Evolutionary conservation across 2,329 filamentous ascomycete species (phyloP).

Genomic region (Sphaerostilbella broomeana): DNA sequence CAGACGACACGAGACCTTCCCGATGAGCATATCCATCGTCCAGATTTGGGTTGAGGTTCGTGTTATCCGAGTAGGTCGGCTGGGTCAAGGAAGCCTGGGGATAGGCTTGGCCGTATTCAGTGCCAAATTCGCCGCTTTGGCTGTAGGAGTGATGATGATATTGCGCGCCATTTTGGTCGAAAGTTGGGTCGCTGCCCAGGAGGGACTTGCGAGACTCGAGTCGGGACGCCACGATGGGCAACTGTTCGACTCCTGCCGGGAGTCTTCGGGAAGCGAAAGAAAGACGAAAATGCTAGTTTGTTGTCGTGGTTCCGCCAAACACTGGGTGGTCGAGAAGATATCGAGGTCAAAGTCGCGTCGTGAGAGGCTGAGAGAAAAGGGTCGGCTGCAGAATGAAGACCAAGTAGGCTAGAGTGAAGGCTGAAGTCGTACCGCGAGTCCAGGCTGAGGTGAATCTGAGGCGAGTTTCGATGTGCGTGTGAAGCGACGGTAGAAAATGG

Average conservation of each 20-base stretch:
- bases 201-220: conserved; percentile 36
- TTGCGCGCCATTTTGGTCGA: conserved; percentile 26
- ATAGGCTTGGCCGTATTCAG: conserved; percentile 29
- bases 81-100: conserved; percentile 25
- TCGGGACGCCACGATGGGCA: conserved; percentile 33
- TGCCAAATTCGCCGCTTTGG: conserved; percentile 23
- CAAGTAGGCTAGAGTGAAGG: no score
- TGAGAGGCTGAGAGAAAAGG: no score
- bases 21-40: conserved; percentile 33
- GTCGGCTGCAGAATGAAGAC: no score
- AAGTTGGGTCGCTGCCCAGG: conserved; percentile 33
- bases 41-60: conserved; percentile 24
- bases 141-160: conserved; percentile 20
- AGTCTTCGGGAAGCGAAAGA: conserved; percentile 22
- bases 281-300: no score
- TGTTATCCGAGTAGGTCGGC: conserved; percentile 24
- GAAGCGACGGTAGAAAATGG: no score
- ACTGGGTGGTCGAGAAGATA: not conserved
- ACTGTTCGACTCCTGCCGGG: conserved; percentile 29
- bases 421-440: no score
- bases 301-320: no score
- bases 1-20: conserved; percentile 30
- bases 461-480: no score
- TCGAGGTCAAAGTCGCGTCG: not conserved
- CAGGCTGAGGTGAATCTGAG: no score